These are phyloP conservation scores for Pseudogymnoascus sp. DNA, from an alignment of 2,329 filamentous ascomycete genomes.

Conservation along the genomic window DNA sequence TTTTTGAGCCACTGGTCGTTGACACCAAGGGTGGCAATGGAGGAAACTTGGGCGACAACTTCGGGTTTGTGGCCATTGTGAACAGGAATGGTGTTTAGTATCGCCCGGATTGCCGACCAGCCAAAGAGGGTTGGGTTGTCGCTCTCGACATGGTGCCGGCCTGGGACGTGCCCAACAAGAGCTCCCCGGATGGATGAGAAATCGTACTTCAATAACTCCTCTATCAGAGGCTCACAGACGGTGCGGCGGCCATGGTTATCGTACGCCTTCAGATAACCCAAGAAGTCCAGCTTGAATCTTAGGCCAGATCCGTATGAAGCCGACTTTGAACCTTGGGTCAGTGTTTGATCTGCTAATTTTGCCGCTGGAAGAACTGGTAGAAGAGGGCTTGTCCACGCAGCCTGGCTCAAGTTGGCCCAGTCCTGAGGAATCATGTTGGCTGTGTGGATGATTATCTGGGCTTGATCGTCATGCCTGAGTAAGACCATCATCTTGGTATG, in stretches of 20 bases:
- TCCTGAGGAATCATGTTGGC: conserved; percentile 86
- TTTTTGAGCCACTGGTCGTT: conserved; percentile 64
- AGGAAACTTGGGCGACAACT: conserved; percentile 63
- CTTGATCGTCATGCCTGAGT: conserved; percentile 65
- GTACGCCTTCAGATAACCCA: conserved; percentile 66
- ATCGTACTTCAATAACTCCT: conserved; percentile 53
- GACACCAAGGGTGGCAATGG: conserved; percentile 68
- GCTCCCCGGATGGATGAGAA: conserved; percentile 62
- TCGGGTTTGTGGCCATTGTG: conserved; percentile 31
- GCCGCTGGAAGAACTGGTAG: conserved; percentile 43
- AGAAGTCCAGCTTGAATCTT: conserved; percentile 67
- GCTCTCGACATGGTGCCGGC: conserved; percentile 44
- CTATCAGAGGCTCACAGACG: conserved; percentile 46
- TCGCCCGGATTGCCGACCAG: conserved; percentile 59
- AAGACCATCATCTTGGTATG: conserved; percentile 79
- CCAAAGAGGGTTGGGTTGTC: conserved; percentile 59
- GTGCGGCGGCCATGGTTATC: conserved; percentile 51
- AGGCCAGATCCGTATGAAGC: conserved; percentile 47
- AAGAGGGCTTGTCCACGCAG: conserved; percentile 66
- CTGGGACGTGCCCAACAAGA: conserved; percentile 71
- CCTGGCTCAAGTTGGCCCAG: conserved; percentile 84
- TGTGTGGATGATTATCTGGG: conserved; percentile 77
- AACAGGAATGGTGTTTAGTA: conserved; percentile 47
- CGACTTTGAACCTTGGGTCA: conserved; percentile 8
- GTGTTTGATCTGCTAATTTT: neutral